These are phyloP conservation scores for Suillus clintonianus DNA, from an alignment of 768 basidiomycete species.

Conservation along the genomic window DNA sequence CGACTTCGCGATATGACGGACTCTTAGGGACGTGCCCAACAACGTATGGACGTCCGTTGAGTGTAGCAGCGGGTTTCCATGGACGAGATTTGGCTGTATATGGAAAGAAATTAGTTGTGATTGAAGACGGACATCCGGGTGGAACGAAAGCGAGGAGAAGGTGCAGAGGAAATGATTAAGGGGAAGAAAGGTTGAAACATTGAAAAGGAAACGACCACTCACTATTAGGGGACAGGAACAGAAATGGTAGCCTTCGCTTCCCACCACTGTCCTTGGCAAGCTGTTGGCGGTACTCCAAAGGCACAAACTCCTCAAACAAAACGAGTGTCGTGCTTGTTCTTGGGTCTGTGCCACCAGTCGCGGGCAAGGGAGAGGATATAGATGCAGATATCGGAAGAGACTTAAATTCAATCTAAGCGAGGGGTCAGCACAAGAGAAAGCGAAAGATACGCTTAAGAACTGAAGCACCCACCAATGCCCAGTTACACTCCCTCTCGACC, in stretches of 20 bases:
- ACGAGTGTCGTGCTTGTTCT: conserved; percentile 73
- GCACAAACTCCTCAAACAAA: conserved; percentile 93
- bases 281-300: conserved; percentile 80
- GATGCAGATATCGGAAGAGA: conserved; percentile 52
- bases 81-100: conserved; percentile 39
- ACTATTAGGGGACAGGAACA: conserved; percentile 52
- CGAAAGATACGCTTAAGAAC: neutral
- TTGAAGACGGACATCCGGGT: neutral
- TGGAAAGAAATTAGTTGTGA: neutral
- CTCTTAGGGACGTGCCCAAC: conserved; percentile 57
- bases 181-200: conserved; percentile 28
- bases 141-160: neutral
- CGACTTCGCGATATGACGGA: conserved; percentile 61
- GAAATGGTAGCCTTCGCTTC: conserved; percentile 66
- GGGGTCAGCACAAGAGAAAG: conserved; percentile 6
- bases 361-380: conserved; percentile 15
- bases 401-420: conserved; percentile 80
- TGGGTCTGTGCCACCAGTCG: conserved; percentile 49
- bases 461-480: conserved; percentile 73
- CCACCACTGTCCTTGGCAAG: conserved; percentile 55
- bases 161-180: neutral
- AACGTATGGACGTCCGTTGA: conserved; percentile 78
- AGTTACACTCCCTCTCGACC: conserved; percentile 82
- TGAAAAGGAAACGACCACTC: conserved; percentile 1
- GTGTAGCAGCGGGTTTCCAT: conserved; percentile 82